Evolutionary conservation across 176 grass and related monocot genomes (phyloP), one percentile per base, ranked within the genome.

Genomic region (Hordeum marinum): DNA sequence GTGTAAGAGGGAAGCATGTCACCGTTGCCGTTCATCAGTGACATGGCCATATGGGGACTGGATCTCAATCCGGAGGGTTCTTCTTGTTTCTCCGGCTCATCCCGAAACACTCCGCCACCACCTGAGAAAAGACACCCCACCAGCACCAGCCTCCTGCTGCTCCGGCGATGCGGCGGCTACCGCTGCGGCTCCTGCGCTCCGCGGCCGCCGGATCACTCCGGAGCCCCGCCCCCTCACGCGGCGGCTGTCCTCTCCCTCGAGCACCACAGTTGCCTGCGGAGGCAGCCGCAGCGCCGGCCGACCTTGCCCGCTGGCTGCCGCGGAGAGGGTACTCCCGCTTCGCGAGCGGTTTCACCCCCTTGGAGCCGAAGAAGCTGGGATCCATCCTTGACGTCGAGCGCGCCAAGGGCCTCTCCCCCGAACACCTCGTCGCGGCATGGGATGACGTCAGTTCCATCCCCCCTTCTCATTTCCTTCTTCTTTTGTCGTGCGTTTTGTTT

Each of bases 381-480:
- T 98, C 93, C 69, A 95, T 98, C 81, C 87, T 98, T 50, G 91
- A 98, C 78, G 35, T 98, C 52, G 91, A 94, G 13, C 89, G 93
- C 20, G 91, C 90, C 78, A 94, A 89, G 78, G 87, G 78, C 29
- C 87, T 91, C 24, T 92, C 89, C 8, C 77, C 91, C 1, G 93
- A 95, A 37, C 85, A 94, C 68, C 93, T 98, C 64, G 87, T 98
- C 83, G 87, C 93, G 65, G 87, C 91, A 59, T 98, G 93, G 93
- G 96, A 98, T 89, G 91, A 95, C 20, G 91, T 97, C 74, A 89
- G 90, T 74, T 4, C 68, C 25, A n/a, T 58, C 10, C 20, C 20
- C 2, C 48, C 1, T 9, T 29, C 29, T 29, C 29, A 29, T 29
- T 29, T 2, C 29, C 29, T 29, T 21, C 40, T 62, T 45, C 2